Percentiles rank a stretch among this genome's conserved stretches.
Conservation (phyloP, 148 eudicot genomes). For the Heliamphora exappendiculata region DNA sequence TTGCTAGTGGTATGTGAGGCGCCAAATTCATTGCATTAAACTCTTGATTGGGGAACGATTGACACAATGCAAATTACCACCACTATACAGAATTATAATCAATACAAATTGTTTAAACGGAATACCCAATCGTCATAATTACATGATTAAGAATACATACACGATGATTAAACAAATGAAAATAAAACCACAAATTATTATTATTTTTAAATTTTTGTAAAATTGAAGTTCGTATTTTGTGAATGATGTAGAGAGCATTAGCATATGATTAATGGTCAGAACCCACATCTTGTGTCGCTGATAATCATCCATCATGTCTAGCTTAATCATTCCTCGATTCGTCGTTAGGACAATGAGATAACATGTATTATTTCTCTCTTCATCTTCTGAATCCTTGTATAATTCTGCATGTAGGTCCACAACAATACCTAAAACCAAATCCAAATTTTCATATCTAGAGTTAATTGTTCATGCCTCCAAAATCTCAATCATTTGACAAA, state of each 20-base stretch:
- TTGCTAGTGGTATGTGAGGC: too few species aligned
- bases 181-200: too few species aligned
- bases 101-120: neutral
- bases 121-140: neutral
- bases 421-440: constrained; percentile 37
- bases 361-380: constrained; percentile 50
- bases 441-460: neutral
- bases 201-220: constrained; percentile 36
- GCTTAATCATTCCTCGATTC: constrained; percentile 54
- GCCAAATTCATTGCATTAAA: too few species aligned
- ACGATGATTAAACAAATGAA: neutral
- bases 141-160: constrained; percentile 16
- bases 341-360: constrained; percentile 72
- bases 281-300: constrained; percentile 71
- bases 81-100: neutral
- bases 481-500: neutral
- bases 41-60: neutral
- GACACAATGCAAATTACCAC: neutral
- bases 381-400: constrained; percentile 55
- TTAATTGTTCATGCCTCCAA: neutral
- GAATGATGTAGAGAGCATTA: constrained; percentile 53
- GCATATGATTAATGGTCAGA: constrained; percentile 61
- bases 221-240: constrained; percentile 58
- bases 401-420: constrained; percentile 63
- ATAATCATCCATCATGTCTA: constrained; percentile 78